Evolutionary conservation across 1,284 basidiomycete genomes (phyloP).

Genomic region (Leccinum angustisporum): DNA sequence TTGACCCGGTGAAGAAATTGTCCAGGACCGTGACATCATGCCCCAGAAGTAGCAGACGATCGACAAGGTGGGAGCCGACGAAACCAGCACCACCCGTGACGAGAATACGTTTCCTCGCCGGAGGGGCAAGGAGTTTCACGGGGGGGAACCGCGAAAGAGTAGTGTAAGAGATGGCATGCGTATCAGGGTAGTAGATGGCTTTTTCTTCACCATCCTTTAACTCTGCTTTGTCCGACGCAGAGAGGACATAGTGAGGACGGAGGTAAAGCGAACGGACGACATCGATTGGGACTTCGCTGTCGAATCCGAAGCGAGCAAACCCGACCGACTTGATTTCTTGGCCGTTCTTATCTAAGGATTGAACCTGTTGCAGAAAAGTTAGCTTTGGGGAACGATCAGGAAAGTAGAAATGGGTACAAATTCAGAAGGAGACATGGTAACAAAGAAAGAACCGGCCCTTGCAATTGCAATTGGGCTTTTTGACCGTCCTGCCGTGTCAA

Average conservation of each 20-base stretch:
- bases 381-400: slow-evolving; percentile 6
- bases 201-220: slow-evolving; percentile 47
- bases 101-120: slow-evolving; percentile 83
- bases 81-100: slow-evolving; percentile 97
- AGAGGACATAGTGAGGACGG: slow-evolving; percentile 72
- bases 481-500: background rate
- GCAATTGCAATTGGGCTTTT: background rate
- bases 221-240: slow-evolving; percentile 40
- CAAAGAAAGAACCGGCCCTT: background rate
- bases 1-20: slow-evolving; percentile 98
- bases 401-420: slow-evolving; percentile 14
- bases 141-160: slow-evolving; percentile 90
- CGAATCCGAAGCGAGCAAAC: slow-evolving; percentile 82
- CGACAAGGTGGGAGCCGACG: slow-evolving; percentile 95
- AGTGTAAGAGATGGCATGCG: slow-evolving; percentile 84
- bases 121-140: slow-evolving; percentile 80
- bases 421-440: slow-evolving; percentile 14
- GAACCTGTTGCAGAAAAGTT: slow-evolving; percentile 42
- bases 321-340: slow-evolving; percentile 78
- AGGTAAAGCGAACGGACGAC: slow-evolving; percentile 84
- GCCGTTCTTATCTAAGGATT: slow-evolving; percentile 70
- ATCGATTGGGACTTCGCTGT: slow-evolving; percentile 79
- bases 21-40: slow-evolving; percentile 98
- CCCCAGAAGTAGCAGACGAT: slow-evolving; percentile 95
- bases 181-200: slow-evolving; percentile 74